Base-by-base conservation (phyloP, 345 rosid species). In the Ceriops tagal region DNA sequence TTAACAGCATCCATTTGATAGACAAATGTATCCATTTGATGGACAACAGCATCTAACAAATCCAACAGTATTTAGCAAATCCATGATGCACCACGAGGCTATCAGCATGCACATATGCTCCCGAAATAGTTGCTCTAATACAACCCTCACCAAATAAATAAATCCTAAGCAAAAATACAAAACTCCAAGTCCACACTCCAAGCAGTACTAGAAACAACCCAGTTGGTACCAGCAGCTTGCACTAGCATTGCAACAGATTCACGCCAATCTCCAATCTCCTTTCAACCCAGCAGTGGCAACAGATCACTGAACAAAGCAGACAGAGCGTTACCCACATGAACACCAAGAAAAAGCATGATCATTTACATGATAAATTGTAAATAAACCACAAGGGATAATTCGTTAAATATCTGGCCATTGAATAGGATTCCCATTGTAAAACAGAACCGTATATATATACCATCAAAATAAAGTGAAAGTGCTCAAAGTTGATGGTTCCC, bases 11-110 rank as follows among this genome's bases (percentile, higher is more conserved):
- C 8, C 37, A 34, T 34, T 32, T 32, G 35, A 32, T 5, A 32
- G 35, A 32, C 32, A 31, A 31, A 31, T 0, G 32, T 31, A 31
- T 43, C 65, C 13, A 31, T 11, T 39, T 34, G 49, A n/a, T 26
- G 37, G 53, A 61, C 58, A 51, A 22, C 60, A 51, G 26, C 35
- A 37, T 34, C 22, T 34, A 8, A 1, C 35, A 34, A 34, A 34
- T 34, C 6, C 35, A 34, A 34, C 9, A 34, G 37, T 34, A 34
- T 1, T 34, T 35, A 24, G 70, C 73, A 70, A 64, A 64, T 49
- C 68, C 68, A 37, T 19, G 15, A 18, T 56, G 59, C 8, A 20
- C 59, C 28, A 55, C 59, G 10, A 55, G 28, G 30, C 59, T 3
- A 53, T 56, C 59, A 11, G 59, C 59, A 56, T 10, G 31, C 30